These are phyloP conservation scores for Cryptococcus wingfieldii DNA, from an alignment of 1,284 basidiomycete species.

Conservation along the genomic window DNA sequence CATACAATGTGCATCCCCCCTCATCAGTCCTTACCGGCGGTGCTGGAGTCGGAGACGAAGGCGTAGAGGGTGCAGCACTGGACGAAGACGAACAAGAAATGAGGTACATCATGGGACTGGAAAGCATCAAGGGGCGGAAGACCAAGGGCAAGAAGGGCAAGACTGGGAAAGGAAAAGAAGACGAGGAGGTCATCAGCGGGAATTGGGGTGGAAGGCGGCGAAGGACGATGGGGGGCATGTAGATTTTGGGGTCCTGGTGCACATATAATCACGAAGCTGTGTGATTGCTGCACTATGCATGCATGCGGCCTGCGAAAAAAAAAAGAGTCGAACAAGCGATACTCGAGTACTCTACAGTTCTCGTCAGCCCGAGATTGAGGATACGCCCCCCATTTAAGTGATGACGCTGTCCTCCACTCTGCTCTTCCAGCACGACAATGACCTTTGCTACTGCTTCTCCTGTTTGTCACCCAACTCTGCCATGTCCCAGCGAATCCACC, in stretches of 20 bases:
- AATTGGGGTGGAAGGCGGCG: conserved; percentile 44
- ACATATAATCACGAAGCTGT: not conserved
- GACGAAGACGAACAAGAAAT: conserved; percentile 41
- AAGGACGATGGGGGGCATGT: conserved; percentile 15
- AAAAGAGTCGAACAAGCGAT: too few relatives aligned
- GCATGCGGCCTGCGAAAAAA: not conserved
- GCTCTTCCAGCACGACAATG: too few relatives aligned
- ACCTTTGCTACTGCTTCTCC: too few relatives aligned
- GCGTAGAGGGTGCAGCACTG: conserved; percentile 23
- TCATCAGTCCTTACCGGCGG: conserved; percentile 4
- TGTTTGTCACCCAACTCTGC: not conserved
- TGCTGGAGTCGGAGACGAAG: not conserved
- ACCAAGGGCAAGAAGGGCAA: conserved; percentile 11
- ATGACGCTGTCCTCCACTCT: too few relatives aligned
- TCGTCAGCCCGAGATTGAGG: too few relatives aligned
- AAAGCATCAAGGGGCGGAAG: conserved; percentile 24
- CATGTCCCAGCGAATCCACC: conserved; percentile 48
- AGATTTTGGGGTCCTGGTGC: not conserved
- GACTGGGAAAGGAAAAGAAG: conserved; percentile 25
- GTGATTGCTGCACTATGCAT: not conserved
- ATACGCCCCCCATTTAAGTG: too few relatives aligned
- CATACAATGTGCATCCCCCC: conserved; percentile 38
- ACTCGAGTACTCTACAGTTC: too few relatives aligned
- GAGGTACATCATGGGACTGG: conserved; percentile 39
- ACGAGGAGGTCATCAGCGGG: conserved; percentile 43